These are phyloP conservation scores for Pouteria glomerata DNA, from an alignment of 148 eudicot genomes.

Conservation along the genomic window DNA sequence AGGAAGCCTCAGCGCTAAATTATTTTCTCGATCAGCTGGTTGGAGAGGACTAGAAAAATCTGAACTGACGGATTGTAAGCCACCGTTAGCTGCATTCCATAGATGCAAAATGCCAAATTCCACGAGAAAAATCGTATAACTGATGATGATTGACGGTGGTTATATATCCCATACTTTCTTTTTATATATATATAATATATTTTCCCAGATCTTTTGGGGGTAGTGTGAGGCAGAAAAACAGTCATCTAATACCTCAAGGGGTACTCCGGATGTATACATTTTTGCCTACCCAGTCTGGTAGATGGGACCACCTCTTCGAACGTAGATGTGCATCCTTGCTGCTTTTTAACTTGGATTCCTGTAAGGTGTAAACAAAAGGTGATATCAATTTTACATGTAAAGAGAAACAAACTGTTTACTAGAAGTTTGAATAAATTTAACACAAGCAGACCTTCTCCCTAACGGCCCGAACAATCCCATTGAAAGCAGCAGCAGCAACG, in stretches of 20 bases:
- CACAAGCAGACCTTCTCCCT: slow-evolving; percentile 42
- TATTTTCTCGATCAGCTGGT: too few relatives aligned
- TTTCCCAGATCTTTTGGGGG: too few relatives aligned
- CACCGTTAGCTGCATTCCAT: too few relatives aligned
- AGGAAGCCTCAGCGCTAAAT: too few relatives aligned
- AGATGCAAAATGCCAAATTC: too few relatives aligned
- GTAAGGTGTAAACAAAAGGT: not conserved
- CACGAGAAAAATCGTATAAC: too few relatives aligned
- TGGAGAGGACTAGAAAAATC: too few relatives aligned
- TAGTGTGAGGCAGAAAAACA: too few relatives aligned
- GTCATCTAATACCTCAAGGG: slow-evolving; percentile 40
- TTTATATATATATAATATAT: too few relatives aligned
- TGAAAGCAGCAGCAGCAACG: slow-evolving; percentile 50
- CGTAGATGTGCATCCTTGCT: slow-evolving; percentile 60
- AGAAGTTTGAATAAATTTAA: not conserved
- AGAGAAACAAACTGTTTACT: not conserved
- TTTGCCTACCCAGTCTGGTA: slow-evolving; percentile 62
- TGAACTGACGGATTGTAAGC: too few relatives aligned
- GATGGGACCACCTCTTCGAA: slow-evolving; percentile 78
- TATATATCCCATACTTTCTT: too few relatives aligned
- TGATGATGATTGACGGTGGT: too few relatives aligned
- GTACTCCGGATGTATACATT: slow-evolving; percentile 60
- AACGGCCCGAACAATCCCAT: slow-evolving; percentile 59
- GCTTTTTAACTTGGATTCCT: slow-evolving; percentile 71
- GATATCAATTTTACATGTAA: not conserved